phyloP scores from a whole-genome alignment of 2,329 filamentous ascomycete species.

The Scytalidium sp. region DNA sequence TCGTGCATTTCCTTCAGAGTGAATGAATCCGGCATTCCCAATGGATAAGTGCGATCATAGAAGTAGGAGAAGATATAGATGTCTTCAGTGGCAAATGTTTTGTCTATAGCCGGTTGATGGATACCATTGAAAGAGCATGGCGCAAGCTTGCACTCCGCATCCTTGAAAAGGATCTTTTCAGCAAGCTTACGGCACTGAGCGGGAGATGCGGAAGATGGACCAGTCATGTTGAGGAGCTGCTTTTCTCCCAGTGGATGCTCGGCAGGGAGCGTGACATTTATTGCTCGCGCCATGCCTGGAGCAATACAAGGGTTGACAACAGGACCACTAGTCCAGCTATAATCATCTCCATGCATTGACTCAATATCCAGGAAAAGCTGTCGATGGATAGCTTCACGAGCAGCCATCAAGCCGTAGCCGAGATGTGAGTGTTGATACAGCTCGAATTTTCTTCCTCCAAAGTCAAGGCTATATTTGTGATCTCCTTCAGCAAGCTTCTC shows the following conservation, averaged over 20 bases:
- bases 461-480: slow-evolving; percentile 91
- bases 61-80: slow-evolving; percentile 98
- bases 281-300: slow-evolving; percentile 71
- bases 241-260: slow-evolving; percentile 62
- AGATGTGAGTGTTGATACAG: slow-evolving; percentile 98
- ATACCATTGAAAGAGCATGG: slow-evolving; percentile 99
- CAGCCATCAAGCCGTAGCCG: slow-evolving; percentile 94
- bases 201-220: slow-evolving; percentile 70
- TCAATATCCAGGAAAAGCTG: slow-evolving; percentile 70
- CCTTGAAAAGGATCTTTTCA: slow-evolving; percentile 89
- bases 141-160: slow-evolving; percentile 72
- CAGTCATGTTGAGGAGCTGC: slow-evolving; percentile 80
- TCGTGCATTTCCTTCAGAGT: slow-evolving; percentile 88
- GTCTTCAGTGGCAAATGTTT: slow-evolving; percentile 89
- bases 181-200: slow-evolving; percentile 88
- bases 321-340: slow-evolving; percentile 66
- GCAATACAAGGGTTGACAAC: slow-evolving; percentile 84
- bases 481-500: slow-evolving; percentile 83
- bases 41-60: slow-evolving; percentile 87
- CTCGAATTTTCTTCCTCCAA: slow-evolving; percentile 85
- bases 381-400: slow-evolving; percentile 81
- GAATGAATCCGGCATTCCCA: slow-evolving; percentile 98
- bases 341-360: slow-evolving; percentile 56
- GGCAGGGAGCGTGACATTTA: slow-evolving; percentile 69
- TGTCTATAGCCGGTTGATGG: slow-evolving; percentile 86